Base-by-base conservation (phyloP, 805 yeast species). In the Candida ascalaphidarum region DNA sequence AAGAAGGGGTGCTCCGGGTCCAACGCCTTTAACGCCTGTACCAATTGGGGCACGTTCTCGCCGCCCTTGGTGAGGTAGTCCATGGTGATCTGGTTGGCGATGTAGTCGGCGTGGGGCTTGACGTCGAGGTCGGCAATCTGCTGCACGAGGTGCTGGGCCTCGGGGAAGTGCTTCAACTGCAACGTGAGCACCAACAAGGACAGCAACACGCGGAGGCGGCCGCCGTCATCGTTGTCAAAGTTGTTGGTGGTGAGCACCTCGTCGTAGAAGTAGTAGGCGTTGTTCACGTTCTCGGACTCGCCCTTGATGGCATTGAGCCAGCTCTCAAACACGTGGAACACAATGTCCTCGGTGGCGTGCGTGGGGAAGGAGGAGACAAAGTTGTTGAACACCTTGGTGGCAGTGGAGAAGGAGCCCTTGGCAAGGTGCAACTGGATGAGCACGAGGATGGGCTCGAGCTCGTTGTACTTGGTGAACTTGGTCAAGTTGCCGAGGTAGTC, bases 81-180 rank as follows among this genome's bases (percentile, higher is more conserved):
- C 29, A 71, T 68, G 3, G 85, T 68, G 34, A 82, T 73, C 46
- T 76, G 68, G 48, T 80, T 76, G 26, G 85, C 81, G 22, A 79
- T 40, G 22, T 74, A 59, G 46, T 74, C 74, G 11, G 55, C 62
- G 17, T 49, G 41, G 10, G 43, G 39, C 25, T 39, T 37, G 11
- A 57, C 58, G 18, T 61, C 53, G 55, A 72, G 55, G 28, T 66
- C 58, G 17, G 56, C 57, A 9, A 81, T 57, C 39, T 58, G 65
- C 22, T 40, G 35, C 34, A 54, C 39, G 21, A 77, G 61, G 36
- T 82, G 83, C 34, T 71, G 69, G 7, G 95, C 88, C 56, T 89
- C 96, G 2, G 88, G 89, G 31, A 74, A 61, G 46, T 88, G 81
- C 28, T 77, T 74, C 50, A 85, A 70, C 58, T 83, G 85, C 43